phyloP scores from a whole-genome alignment of 352 stramenopile genomes.

The Globisporangium lucens region DNA sequence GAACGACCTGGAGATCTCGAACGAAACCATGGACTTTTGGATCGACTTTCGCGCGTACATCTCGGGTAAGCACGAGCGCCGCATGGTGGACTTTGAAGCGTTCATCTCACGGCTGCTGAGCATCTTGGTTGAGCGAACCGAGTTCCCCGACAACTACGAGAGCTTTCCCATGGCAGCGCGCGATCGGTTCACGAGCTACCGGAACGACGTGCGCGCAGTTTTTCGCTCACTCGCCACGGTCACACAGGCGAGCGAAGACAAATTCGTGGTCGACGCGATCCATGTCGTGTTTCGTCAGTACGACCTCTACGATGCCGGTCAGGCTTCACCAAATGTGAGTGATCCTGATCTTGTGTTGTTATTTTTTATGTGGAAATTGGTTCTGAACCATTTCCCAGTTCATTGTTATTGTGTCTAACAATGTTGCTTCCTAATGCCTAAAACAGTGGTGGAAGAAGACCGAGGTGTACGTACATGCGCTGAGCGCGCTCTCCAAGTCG shows the following conservation, averaged over 20 bases:
- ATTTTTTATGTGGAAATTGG: neutral
- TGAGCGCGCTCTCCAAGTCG: slow-evolving; percentile 80
- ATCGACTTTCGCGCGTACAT: slow-evolving; percentile 75
- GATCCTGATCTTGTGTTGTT: neutral
- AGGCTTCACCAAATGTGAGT: slow-evolving; percentile 25
- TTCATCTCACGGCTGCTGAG: slow-evolving; percentile 70
- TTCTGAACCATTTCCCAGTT: neutral
- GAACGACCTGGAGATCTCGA: slow-evolving; percentile 63
- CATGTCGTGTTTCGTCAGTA: slow-evolving; percentile 73
- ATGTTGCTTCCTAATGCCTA: neutral
- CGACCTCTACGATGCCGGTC: slow-evolving; percentile 42
- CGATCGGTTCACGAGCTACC: slow-evolving; percentile 63
- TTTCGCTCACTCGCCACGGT: slow-evolving; percentile 79
- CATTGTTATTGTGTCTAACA: neutral
- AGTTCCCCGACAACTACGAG: slow-evolving; percentile 62
- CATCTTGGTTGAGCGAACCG: slow-evolving; percentile 67
- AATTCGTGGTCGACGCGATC: slow-evolving; percentile 76
- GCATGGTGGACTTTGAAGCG: slow-evolving; percentile 60
- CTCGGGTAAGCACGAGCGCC: slow-evolving; percentile 72
- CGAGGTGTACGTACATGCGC: slow-evolving; percentile 80
- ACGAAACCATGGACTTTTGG: slow-evolving; percentile 84
- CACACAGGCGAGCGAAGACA: slow-evolving; percentile 61
- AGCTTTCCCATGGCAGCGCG: slow-evolving; percentile 39
- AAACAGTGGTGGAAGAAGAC: slow-evolving; percentile 72
- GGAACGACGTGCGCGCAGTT: slow-evolving; percentile 69